phyloP scores from a whole-genome alignment of 2,329 filamentous ascomycete genomes.

The Phialophora expanda region DNA sequence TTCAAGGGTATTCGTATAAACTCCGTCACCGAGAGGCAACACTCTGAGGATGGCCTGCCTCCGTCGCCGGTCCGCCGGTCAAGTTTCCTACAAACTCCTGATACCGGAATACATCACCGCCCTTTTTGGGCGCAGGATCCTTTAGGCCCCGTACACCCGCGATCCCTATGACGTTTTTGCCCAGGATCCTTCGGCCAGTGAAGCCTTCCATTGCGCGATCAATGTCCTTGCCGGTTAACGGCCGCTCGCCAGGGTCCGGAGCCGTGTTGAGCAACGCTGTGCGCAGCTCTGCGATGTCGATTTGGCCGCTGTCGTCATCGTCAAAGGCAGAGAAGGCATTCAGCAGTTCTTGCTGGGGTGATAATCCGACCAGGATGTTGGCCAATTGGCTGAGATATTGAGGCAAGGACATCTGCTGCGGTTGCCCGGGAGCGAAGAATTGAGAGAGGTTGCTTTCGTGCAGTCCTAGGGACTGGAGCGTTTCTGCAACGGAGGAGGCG shows the following conservation, averaged over 20 bases:
- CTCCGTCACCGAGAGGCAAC: slow-evolving; percentile 22
- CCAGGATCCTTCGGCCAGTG: slow-evolving; percentile 81
- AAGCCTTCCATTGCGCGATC: slow-evolving; percentile 89
- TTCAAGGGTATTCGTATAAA: background rate
- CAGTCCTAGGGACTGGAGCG: slow-evolving; percentile 71
- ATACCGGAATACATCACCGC: slow-evolving; percentile 91
- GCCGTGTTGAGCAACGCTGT: slow-evolving; percentile 82
- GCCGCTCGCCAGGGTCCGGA: slow-evolving; percentile 70
- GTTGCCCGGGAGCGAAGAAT: slow-evolving; percentile 78
- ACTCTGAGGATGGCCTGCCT: slow-evolving; percentile 19
- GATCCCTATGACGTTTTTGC: slow-evolving; percentile 53
- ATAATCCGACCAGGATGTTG: slow-evolving; percentile 73
- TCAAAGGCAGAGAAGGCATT: slow-evolving; percentile 96
- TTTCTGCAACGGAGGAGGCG: slow-evolving; percentile 82
- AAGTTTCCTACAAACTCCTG: slow-evolving; percentile 83
- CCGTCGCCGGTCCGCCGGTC: slow-evolving; percentile 55
- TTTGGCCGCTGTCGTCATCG: slow-evolving; percentile 90
- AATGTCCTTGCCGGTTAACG: slow-evolving; percentile 74
- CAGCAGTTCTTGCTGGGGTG: slow-evolving; percentile 76
- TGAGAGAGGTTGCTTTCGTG: slow-evolving; percentile 74
- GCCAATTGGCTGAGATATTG: slow-evolving; percentile 85
- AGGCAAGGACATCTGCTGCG: slow-evolving; percentile 79
- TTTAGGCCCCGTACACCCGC: slow-evolving; percentile 37
- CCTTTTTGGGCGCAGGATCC: slow-evolving; percentile 57
- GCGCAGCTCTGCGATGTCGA: slow-evolving; percentile 80